Evolutionary conservation across 306 rosid genomes (phyloP).

Genomic region (Hippophae gyantsensis): DNA sequence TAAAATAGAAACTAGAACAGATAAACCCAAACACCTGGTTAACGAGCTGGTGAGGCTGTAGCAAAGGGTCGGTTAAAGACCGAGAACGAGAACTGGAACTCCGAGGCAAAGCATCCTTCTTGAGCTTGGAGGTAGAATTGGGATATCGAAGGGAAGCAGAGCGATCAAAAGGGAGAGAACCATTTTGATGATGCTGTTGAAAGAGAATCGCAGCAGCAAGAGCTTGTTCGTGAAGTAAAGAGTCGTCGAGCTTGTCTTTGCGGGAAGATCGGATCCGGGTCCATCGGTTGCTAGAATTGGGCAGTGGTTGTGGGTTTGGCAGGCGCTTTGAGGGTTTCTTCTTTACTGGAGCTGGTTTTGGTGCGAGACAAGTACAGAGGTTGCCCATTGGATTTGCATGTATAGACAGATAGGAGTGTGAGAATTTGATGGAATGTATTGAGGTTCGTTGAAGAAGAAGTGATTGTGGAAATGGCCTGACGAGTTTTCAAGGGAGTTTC

Average conservation of each 20-base stretch:
- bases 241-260: slow-evolving; percentile 47
- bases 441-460: too few relatives aligned
- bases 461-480: too few relatives aligned
- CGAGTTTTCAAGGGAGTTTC: too few relatives aligned
- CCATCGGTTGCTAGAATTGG: slow-evolving; percentile 31
- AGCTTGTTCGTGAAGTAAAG: slow-evolving; percentile 60
- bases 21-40: slow-evolving; percentile 38
- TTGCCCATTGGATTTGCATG: slow-evolving; percentile 77
- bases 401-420: neutral
- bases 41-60: slow-evolving; percentile 87
- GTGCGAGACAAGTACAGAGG: slow-evolving; percentile 52
- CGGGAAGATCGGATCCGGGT: slow-evolving; percentile 42
- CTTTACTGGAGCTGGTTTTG: slow-evolving; percentile 19
- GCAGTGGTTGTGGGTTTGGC: slow-evolving; percentile 28
- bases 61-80: slow-evolving; percentile 78
- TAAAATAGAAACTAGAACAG: neutral
- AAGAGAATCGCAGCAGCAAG: slow-evolving; percentile 79
- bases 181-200: slow-evolving; percentile 54
- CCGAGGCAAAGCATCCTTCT: slow-evolving; percentile 47
- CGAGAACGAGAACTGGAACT: slow-evolving; percentile 87
- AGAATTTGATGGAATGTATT: neutral
- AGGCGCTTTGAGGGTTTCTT: slow-evolving; percentile 46
- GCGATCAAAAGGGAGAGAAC: slow-evolving; percentile 59
- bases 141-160: slow-evolving; percentile 67
- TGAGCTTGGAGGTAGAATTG: slow-evolving; percentile 44